These are phyloP conservation scores for Vicia faba DNA, from an alignment of 306 rosid genomes.

Conservation along the genomic window DNA sequence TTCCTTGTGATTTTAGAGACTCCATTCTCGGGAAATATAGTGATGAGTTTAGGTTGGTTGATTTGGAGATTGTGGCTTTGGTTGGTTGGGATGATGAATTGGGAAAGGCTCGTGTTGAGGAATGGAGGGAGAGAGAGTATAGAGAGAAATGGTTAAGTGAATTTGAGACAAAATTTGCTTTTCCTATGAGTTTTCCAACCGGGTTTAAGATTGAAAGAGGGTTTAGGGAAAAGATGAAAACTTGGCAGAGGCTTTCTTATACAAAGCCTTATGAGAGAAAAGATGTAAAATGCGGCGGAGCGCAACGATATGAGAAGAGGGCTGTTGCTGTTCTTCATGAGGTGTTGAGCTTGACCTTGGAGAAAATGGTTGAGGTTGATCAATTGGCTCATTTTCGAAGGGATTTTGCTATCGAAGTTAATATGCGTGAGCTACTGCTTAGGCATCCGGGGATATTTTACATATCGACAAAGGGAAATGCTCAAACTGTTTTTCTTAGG, in stretches of 20 bases:
- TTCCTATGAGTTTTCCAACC: slow-evolving; percentile 69
- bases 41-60: slow-evolving; percentile 54
- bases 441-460: slow-evolving; percentile 76
- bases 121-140: slow-evolving; percentile 74
- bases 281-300: slow-evolving; percentile 57
- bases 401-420: slow-evolving; percentile 63
- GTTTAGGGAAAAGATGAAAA: slow-evolving; percentile 65
- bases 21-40: slow-evolving; percentile 56
- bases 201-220: slow-evolving; percentile 64
- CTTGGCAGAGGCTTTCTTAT: slow-evolving; percentile 85
- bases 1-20: slow-evolving; percentile 74
- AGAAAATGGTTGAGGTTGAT: slow-evolving; percentile 81
- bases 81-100: slow-evolving; percentile 49
- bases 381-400: slow-evolving; percentile 65
- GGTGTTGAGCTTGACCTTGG: slow-evolving; percentile 79
- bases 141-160: slow-evolving; percentile 86
- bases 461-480: slow-evolving; percentile 65
- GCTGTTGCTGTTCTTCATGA: slow-evolving; percentile 80
- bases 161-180: slow-evolving; percentile 67
- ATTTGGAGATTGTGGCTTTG: slow-evolving; percentile 64
- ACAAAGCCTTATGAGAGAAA: slow-evolving; percentile 69
- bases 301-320: slow-evolving; percentile 68
- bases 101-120: slow-evolving; percentile 53
- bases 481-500: slow-evolving; percentile 70
- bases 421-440: slow-evolving; percentile 62